Base-by-base conservation (phyloP, 148 eudicot species). In the Persicaria tinctoria region DNA sequence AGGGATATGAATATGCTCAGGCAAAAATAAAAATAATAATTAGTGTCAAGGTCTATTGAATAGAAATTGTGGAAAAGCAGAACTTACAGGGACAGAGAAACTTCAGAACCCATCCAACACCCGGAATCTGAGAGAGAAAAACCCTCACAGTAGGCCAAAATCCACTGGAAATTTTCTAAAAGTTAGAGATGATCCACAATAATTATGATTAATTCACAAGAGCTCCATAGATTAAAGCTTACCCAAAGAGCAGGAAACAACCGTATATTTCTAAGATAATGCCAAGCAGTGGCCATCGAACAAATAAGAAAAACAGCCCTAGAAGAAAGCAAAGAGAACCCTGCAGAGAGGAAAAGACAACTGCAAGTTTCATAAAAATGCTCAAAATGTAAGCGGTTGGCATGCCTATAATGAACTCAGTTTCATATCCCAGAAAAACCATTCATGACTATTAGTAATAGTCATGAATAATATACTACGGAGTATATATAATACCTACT, bases 231-330 rank as follows among this genome's bases (percentile, higher is more conserved):
- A 46, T 16, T 20, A 38, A 49, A 45, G 69, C 86, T 76, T 51
- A 87, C 90, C 90, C 84, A 56, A 87, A 87, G 41, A 87, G 81
- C 20, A 81, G 76, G 53, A 85, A 70, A 68, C 82, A 81, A 44
- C 87, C 88, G 74, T 81, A 83, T 54, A 83, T 62, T 66, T 87
- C 90, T 20, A 87, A 77, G 10, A 85, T 51, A 68, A 87, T 87
- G 48, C 90, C 90, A 71, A 87, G 78, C 73, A 87, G 45, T 54
- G 90, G 90, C 90, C 90, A 87, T 17, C 88, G 85, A 18, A 87
- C 90, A 80, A 87, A 83, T 69, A 87, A 78, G 73, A 87, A 81
- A 81, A 87, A 87, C 48, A 87, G 70, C 18, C 90, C 90, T 14
- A 85, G 81, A 70, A 83, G 54, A 80, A 87, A 87, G 54, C 86